A percentile compares a stretch with the other conserved stretches of the same genome.
These are phyloP conservation scores for Corrigiola litoralis DNA, from an alignment of 179 eudicot species.

Conservation along the genomic window DNA sequence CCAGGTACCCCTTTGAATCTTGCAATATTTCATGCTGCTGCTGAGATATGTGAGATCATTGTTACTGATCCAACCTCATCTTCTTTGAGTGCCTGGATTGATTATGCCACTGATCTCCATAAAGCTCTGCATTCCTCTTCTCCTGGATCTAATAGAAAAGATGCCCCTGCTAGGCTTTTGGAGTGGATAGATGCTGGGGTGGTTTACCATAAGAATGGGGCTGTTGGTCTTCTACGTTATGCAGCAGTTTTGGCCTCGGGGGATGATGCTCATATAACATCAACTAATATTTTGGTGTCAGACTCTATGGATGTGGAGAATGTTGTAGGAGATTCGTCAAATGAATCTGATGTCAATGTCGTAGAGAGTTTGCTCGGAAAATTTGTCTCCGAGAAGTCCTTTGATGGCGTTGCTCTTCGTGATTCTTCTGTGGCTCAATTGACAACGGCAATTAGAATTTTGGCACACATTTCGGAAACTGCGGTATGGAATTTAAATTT, in stretches of 20 bases:
- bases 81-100: constrained; percentile 87
- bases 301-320: constrained; percentile 80
- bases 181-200: constrained; percentile 97
- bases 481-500: constrained; percentile 44
- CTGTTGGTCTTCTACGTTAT: constrained; percentile 82
- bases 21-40: constrained; percentile 92
- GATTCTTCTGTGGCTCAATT: constrained; percentile 91
- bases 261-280: constrained; percentile 91
- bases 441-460: constrained; percentile 84
- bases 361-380: constrained; percentile 88
- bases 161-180: constrained; percentile 93
- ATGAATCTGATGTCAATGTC: constrained; percentile 64
- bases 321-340: constrained; percentile 58
- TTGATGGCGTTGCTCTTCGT: constrained; percentile 78
- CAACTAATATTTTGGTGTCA: constrained; percentile 71
- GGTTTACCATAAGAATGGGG: constrained; percentile 88
- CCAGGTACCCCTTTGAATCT: constrained; percentile 85
- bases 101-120: constrained; percentile 78
- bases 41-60: constrained; percentile 89
- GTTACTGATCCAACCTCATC: constrained; percentile 79
- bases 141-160: constrained; percentile 92
- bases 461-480: constrained; percentile 84
- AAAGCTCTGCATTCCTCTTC: constrained; percentile 84
- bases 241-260: constrained; percentile 92
- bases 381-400: constrained; percentile 75